Percentiles rank a stretch among this genome's conserved stretches.
These are phyloP conservation scores for Aureobasidium sp. DNA, from an alignment of 2,329 filamentous ascomycete genomes.

Conservation along the genomic window DNA sequence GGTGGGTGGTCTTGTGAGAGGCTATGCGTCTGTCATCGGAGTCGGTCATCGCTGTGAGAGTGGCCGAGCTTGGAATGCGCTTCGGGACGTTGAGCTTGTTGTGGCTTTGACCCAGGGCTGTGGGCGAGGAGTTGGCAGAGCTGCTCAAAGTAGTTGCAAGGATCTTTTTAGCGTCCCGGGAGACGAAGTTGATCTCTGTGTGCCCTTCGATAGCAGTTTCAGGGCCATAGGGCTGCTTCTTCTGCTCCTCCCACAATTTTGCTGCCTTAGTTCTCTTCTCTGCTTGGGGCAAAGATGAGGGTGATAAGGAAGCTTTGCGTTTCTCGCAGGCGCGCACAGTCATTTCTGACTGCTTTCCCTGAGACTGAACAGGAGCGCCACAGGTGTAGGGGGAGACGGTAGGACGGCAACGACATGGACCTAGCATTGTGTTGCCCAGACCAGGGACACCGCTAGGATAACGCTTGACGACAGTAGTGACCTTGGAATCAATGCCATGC, in stretches of 20 bases:
- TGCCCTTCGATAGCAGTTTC: neutral
- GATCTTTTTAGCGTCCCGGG: neutral
- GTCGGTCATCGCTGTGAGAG: too few relatives aligned
- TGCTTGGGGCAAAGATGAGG: too few relatives aligned
- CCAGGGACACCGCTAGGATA: neutral
- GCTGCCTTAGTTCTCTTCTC: neutral
- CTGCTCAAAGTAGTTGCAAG: neutral
- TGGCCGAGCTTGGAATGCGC: too few relatives aligned
- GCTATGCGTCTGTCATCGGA: neutral
- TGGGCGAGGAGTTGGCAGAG: rapidly evolving
- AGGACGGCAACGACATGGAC: neutral
- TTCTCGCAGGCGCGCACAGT: too few relatives aligned
- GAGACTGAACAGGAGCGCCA: neutral
- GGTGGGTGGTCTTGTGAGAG: neutral
- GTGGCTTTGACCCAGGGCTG: neutral
- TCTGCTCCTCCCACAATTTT: neutral
- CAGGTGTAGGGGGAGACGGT: neutral
- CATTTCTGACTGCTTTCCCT: neutral
- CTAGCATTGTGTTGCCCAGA: neutral
- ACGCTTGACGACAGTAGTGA: neutral
- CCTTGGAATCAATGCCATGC: too few relatives aligned
- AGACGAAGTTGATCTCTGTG: neutral
- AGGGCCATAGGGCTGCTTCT: neutral
- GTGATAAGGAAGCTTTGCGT: too few relatives aligned
- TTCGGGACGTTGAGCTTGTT: too few relatives aligned